Evolutionary conservation across 768 basidiomycete species (phyloP).

Genomic region (Trametes villosa): DNA sequence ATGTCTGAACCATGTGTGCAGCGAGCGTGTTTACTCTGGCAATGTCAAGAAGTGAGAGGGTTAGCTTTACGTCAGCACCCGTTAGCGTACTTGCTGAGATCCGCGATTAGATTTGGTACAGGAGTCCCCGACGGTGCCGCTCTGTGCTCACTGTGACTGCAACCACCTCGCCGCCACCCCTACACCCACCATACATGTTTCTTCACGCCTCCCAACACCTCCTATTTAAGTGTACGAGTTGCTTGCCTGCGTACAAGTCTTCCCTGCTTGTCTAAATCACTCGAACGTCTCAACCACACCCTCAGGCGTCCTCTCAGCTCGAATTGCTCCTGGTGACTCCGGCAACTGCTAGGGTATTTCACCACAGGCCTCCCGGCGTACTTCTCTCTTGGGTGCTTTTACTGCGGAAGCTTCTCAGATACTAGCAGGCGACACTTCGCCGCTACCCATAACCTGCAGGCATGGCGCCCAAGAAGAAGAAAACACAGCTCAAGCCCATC

Average conservation of each 20-base stretch:
- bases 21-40: too few species aligned
- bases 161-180: not conserved
- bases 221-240: conserved; percentile 22
- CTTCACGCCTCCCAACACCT: not conserved
- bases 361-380: too few species aligned
- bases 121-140: not conserved
- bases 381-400: not conserved
- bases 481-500: conserved; percentile 75
- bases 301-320: not conserved
- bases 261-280: not conserved
- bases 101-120: conserved; percentile 8
- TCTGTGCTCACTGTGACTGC: not conserved
- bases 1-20: not conserved
- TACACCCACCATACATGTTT: conserved; percentile 17
- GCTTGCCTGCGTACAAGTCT: conserved; percentile 13
- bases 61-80: conserved; percentile 16
- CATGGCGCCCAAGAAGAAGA: conserved; percentile 84
- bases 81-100: not conserved
- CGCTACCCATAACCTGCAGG: conserved; percentile 7
- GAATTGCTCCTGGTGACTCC: not conserved
- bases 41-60: not conserved
- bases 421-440: conserved; percentile 12
- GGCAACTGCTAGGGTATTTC: conserved; percentile 6
- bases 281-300: not conserved
- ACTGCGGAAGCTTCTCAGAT: not conserved